phyloP scores from a whole-genome alignment of 331 rosid species.

The Telfairia occidentalis region DNA sequence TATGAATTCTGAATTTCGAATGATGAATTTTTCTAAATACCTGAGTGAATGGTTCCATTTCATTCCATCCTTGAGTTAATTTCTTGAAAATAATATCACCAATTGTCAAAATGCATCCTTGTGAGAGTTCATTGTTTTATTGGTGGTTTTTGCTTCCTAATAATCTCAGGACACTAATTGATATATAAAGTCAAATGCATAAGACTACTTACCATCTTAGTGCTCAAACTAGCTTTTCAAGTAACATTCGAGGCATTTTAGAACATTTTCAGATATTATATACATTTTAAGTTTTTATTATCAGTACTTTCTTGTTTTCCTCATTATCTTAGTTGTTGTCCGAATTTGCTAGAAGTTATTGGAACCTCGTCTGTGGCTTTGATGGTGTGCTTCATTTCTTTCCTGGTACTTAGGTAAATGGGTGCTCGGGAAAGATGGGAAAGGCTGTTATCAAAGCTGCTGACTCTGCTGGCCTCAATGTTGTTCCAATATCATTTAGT shows the following conservation, averaged over 20 bases:
- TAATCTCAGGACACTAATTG: background rate
- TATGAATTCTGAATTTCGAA: background rate
- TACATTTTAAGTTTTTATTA: background rate
- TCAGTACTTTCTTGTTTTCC: background rate
- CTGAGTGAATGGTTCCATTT: background rate
- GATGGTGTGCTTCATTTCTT: background rate
- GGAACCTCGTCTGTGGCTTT: background rate
- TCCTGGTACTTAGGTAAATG: slow-evolving; percentile 43
- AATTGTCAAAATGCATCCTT: background rate
- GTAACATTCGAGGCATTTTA: background rate
- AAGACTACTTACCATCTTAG: background rate
- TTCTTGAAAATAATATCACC: background rate
- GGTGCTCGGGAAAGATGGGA: slow-evolving; percentile 96
- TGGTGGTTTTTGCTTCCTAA: background rate
- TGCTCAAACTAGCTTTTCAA: background rate
- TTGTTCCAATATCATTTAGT: slow-evolving; percentile 84
- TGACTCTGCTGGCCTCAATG: slow-evolving; percentile 64
- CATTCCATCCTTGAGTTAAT: background rate
- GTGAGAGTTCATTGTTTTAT: background rate
- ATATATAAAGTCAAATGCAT: background rate
- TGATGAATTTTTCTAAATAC: background rate
- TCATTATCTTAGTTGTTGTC: background rate
- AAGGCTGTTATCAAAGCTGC: slow-evolving; percentile 75
- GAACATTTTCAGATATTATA: background rate
- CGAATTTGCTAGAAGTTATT: slow-evolving; percentile 2